Evolutionary conservation across 805 yeast species (phyloP), one percentile per base, ranked within the genome.

Genomic region (Ascoidea tarda): DNA sequence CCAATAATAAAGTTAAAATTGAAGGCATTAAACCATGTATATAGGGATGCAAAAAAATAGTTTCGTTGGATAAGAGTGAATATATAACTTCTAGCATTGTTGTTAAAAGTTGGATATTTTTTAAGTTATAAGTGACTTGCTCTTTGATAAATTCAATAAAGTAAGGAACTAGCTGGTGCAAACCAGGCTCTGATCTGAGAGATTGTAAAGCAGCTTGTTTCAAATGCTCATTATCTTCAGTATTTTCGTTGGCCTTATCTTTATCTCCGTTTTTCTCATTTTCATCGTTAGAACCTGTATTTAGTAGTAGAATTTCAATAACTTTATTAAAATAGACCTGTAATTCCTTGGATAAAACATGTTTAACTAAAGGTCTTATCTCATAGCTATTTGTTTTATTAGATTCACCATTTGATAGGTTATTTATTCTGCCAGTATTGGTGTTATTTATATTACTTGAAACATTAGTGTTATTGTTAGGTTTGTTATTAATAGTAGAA

Each of bases 1-100:
- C 97, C 50, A 93, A 74, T 48, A 93, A 74, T 21, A 91, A 73
- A 0, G 99, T 93, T 58, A 93, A 73, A 42, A 93, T 83, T 55
- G 96, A 87, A n/a, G 99, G 99, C 87, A 93, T 88, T 59, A 93
- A 71, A 0, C 96, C 91, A 69, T 95, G 99, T 49, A 93, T 88
- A 62, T 91, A 91, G 8, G 98, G 99, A 59, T 91, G 97, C 55
- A 91, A 74, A 60, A 89, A 91, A 46, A 93, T 81, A 21, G 95
- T 82, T 52, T 81, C 81, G 67, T 93, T 93, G 47, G 84, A 80
- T 50, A 89, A 73, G 33, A 93, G 72, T 0, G 98, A 89, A 55
- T 87, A 85, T 10, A 91, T 79, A 57, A 89, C 89, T 65, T 88
- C 95, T 55, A 93, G 70, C 87, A 91, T 89, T 5, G 96, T 86